Percentiles rank a stretch among this genome's conserved stretches.
These are phyloP conservation scores for Paramecium bursaria DNA, from an alignment of 73 alveolate genomes.

Conservation along the genomic window DNA sequence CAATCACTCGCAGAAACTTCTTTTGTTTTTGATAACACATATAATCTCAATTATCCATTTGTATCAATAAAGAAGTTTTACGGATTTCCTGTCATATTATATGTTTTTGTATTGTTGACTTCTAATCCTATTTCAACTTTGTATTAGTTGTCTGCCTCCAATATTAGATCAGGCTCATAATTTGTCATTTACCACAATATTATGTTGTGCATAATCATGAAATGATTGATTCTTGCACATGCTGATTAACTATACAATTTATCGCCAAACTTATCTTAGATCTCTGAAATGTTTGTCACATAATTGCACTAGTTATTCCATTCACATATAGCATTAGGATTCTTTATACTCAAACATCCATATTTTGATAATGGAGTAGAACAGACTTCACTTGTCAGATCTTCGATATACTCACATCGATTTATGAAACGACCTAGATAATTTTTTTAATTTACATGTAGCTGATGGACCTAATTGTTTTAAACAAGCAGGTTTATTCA, in stretches of 20 bases:
- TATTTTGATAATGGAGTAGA: conserved; percentile 10
- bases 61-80: neutral
- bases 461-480: conserved; percentile 2
- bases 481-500: conserved; percentile 42
- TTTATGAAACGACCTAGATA: conserved; percentile 6
- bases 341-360: conserved; percentile 3
- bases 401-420: conserved; percentile 20
- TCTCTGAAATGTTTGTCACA: neutral
- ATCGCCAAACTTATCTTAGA: neutral
- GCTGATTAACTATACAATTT: conserved; percentile 45
- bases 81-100: neutral
- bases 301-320: conserved; percentile 28
- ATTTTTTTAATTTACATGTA: neutral
- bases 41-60: conserved; percentile 19
- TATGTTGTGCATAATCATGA: neutral
- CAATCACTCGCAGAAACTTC: conserved; percentile 9
- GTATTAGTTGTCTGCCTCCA: conserved; percentile 26
- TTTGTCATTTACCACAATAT: neutral
- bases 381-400: conserved; percentile 19
- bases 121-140: conserved; percentile 42
- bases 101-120: neutral
- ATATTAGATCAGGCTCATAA: conserved; percentile 27
- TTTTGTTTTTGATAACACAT: neutral
- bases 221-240: neutral
- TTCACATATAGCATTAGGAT: conserved; percentile 5